phyloP scores from a whole-genome alignment of 352 stramenopile species.

The Globisporangium apiculatum region DNA sequence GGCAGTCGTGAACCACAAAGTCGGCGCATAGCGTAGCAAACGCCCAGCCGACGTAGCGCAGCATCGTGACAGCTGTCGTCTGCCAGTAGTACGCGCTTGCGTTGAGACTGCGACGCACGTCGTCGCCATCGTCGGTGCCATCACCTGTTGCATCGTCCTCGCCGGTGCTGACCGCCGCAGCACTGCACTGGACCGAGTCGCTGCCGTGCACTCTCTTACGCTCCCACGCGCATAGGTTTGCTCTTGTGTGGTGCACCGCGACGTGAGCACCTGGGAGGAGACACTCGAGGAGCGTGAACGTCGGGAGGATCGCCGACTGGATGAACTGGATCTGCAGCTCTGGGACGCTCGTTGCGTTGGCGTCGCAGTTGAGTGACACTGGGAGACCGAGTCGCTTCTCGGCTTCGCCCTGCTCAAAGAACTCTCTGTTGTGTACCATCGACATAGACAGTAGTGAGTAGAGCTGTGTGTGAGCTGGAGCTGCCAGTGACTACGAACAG shows the following conservation, averaged over 20 bases:
- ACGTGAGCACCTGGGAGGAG: constrained; percentile 12
- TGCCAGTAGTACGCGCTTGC: neutral
- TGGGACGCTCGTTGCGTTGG: constrained; percentile 11
- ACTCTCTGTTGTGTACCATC: constrained; percentile 11
- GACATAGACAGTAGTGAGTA: neutral
- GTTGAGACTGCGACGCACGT: neutral
- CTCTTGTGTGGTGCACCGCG: constrained; percentile 5
- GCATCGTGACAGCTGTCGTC: neutral
- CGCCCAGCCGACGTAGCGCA: neutral
- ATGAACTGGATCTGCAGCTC: constrained; percentile 28
- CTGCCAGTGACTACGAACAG: too few species aligned
- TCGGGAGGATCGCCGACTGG: constrained; percentile 17
- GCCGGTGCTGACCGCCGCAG: too few species aligned
- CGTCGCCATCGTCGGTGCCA: too few species aligned
- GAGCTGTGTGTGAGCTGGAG: too few species aligned
- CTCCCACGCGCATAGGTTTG: constrained; percentile 16
- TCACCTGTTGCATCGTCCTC: too few species aligned
- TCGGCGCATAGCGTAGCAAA: neutral
- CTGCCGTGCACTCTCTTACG: neutral
- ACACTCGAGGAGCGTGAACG: constrained; percentile 15
- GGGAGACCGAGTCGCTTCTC: constrained; percentile 15
- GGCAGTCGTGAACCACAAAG: neutral
- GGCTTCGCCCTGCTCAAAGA: constrained; percentile 21
- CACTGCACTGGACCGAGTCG: neutral
- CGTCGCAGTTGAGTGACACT: constrained; percentile 18